phyloP scores from a whole-genome alignment of 176 grass and related monocot genomes.

The Thalia dealbata region DNA sequence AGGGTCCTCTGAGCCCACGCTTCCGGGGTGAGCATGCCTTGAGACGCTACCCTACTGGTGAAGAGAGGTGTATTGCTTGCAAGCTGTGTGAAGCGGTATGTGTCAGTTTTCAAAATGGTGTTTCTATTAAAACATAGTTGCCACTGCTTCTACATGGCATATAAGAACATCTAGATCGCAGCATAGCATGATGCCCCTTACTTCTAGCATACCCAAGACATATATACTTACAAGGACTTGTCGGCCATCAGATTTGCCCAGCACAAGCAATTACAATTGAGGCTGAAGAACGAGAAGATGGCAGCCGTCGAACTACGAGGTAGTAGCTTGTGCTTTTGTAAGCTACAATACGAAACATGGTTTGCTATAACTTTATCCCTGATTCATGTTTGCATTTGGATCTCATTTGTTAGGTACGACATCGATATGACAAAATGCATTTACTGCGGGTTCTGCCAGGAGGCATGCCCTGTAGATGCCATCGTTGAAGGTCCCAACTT shows the following conservation, averaged over 20 bases:
- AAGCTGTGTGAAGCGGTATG: constrained; percentile 98
- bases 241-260: constrained; percentile 68
- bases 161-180: background rate
- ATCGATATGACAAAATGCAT: constrained; percentile 99
- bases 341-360: background rate
- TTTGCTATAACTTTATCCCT: background rate
- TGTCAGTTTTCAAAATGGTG: background rate
- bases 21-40: constrained; percentile 98
- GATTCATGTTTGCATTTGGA: background rate
- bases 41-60: constrained; percentile 82
- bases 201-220: background rate
- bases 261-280: constrained; percentile 98
- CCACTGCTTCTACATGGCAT: background rate
- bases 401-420: constrained; percentile 52
- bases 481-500: constrained; percentile 98
- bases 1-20: constrained; percentile 92
- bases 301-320: constrained; percentile 94
- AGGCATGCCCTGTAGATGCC: constrained; percentile 96
- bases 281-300: constrained; percentile 97
- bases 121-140: background rate
- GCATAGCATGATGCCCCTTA: background rate
- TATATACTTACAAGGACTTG: background rate
- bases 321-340: constrained; percentile 11
- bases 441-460: constrained; percentile 97
- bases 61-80: constrained; percentile 96